Percentiles rank a stretch among this genome's conserved stretches.
phyloP scores from a whole-genome alignment of 192 early-diverging fungal genomes.

The Rhizophagus clarus region DNA sequence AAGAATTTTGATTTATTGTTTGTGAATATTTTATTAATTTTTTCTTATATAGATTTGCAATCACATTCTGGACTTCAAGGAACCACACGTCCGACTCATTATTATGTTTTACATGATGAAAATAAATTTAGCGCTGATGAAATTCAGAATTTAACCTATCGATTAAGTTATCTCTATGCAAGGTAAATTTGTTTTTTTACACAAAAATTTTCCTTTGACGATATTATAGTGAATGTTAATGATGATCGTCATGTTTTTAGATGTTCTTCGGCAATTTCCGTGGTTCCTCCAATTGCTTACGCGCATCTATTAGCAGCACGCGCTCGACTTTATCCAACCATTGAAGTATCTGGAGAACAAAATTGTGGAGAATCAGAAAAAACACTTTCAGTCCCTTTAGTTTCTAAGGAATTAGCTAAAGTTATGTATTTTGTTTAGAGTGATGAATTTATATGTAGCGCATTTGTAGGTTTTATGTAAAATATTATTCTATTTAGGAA shows the following conservation, averaged over 20 bases:
- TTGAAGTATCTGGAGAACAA: slow-evolving; percentile 36
- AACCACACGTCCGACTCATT: slow-evolving; percentile 87
- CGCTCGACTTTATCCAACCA: slow-evolving; percentile 76
- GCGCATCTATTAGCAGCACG: slow-evolving; percentile 82
- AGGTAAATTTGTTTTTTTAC: slow-evolving; percentile 25
- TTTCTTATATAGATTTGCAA: slow-evolving; percentile 56
- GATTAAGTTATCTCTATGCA: slow-evolving; percentile 83
- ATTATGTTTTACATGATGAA: slow-evolving; percentile 85
- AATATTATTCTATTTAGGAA: no score
- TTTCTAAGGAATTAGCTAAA: background rate
- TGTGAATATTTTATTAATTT: background rate
- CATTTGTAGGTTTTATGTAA: background rate
- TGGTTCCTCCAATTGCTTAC: slow-evolving; percentile 73
- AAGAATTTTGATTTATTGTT: background rate
- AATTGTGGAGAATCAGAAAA: background rate
- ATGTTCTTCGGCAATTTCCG: slow-evolving; percentile 78
- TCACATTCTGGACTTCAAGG: slow-evolving; percentile 90
- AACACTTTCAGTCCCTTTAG: background rate
- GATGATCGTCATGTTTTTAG: slow-evolving; percentile 27
- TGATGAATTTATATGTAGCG: no score
- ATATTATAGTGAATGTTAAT: background rate
- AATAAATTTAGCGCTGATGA: slow-evolving; percentile 71
- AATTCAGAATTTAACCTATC: slow-evolving; percentile 82
- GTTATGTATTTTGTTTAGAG: background rate
- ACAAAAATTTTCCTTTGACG: no score